Conservation (phyloP, 1,284 basidiomycete species). For the Sanghuangporus weigelae region DNA sequence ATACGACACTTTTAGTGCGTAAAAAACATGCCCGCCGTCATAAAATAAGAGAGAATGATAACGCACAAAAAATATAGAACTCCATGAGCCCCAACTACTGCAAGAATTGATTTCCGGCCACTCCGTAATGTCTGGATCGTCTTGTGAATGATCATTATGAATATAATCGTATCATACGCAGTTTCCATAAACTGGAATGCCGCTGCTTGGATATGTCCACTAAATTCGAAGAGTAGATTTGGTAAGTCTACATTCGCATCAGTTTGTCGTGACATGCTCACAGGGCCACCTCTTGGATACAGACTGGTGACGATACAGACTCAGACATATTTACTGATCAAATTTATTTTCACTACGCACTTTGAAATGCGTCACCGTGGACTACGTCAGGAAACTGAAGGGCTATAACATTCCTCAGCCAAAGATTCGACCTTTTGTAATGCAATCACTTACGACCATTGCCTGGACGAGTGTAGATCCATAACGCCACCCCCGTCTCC, state of each 20-base stretch:
- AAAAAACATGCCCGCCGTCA: not conserved
- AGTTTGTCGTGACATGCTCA: not conserved
- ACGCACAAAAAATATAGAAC: not conserved
- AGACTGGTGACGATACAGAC: not conserved
- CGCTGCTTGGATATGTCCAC: conserved; percentile 2
- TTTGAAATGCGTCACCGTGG: conserved; percentile 4
- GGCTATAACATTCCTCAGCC: not conserved
- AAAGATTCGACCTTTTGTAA: not conserved
- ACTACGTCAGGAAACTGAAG: not conserved
- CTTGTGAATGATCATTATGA: conserved; percentile 1
- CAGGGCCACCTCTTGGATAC: not conserved
- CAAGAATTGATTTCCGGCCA: not conserved
- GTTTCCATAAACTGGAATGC: conserved; percentile 12
- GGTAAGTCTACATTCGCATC: not conserved
- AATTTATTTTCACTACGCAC: not conserved
- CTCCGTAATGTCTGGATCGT: not conserved
- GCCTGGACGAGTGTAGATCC: not conserved
- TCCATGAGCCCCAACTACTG: not conserved
- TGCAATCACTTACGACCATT: not conserved
- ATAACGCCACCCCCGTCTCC: not conserved
- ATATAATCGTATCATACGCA: conserved; percentile 2
- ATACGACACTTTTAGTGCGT: not conserved
- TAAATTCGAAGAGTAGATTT: not conserved
- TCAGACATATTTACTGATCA: not conserved
- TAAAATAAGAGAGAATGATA: not conserved